phyloP scores from a whole-genome alignment of 129 eudicot species.

The Chrysanthemum seticuspe region DNA sequence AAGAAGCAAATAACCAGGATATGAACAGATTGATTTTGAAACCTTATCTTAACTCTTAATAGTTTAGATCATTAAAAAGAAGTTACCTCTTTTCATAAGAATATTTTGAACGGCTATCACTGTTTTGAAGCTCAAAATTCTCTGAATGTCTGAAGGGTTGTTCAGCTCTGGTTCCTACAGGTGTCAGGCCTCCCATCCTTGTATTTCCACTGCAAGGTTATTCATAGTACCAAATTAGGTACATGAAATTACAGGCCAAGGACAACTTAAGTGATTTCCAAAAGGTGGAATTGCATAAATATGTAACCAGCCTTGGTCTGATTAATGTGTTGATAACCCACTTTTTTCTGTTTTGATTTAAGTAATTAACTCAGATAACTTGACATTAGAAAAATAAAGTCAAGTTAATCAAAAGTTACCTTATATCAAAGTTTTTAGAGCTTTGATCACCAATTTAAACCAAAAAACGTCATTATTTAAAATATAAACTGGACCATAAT shows the following conservation, averaged over 20 bases:
- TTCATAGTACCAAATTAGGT: slow-evolving; percentile 17
- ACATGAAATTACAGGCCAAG: background rate
- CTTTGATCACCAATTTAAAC: too few relatives aligned
- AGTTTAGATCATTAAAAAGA: background rate
- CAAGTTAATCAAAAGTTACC: too few relatives aligned
- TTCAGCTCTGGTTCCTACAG: slow-evolving; percentile 33
- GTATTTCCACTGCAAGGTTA: slow-evolving; percentile 40
- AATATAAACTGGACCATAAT: too few relatives aligned
- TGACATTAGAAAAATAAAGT: too few relatives aligned
- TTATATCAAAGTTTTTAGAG: too few relatives aligned
- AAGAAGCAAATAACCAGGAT: background rate
- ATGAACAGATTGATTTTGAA: background rate
- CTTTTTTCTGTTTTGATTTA: too few relatives aligned
- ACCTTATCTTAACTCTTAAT: background rate
- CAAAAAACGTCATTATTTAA: too few relatives aligned
- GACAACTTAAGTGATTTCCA: background rate
- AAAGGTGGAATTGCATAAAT: too few relatives aligned
- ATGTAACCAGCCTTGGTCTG: too few relatives aligned
- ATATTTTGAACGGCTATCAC: slow-evolving; percentile 39
- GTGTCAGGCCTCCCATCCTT: slow-evolving; percentile 49
- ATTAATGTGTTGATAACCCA: too few relatives aligned
- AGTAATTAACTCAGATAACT: too few relatives aligned
- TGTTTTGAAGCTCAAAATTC: slow-evolving; percentile 39
- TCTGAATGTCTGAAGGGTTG: slow-evolving; percentile 34
- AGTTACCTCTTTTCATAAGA: slow-evolving; percentile 58